Evolutionary conservation across 1,284 basidiomycete genomes (phyloP).

Genomic region (Ustilago curta): DNA sequence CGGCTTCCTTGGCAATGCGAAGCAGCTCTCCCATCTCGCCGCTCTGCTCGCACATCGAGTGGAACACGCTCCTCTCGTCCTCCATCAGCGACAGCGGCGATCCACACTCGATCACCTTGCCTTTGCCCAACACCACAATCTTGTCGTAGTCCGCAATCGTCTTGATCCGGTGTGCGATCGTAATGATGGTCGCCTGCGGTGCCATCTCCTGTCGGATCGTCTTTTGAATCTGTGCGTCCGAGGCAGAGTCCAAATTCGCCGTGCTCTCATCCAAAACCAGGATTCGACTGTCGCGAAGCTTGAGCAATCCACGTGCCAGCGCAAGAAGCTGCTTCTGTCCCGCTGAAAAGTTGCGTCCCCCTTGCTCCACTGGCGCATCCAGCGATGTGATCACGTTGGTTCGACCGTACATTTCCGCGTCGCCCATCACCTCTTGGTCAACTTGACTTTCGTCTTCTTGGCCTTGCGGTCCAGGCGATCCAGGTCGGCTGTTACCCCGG

Average conservation of each 20-base stretch:
- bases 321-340: constrained; percentile 74
- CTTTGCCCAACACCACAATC: constrained; percentile 73
- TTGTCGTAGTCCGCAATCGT: constrained; percentile 75
- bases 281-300: constrained; percentile 72
- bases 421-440: constrained; percentile 14
- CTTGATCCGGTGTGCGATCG: constrained; percentile 77
- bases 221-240: constrained; percentile 72
- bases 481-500: constrained; percentile 48
- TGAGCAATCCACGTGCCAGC: constrained; percentile 73
- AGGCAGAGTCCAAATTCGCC: constrained; percentile 70
- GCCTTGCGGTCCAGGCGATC: constrained; percentile 31
- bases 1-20: constrained; percentile 44
- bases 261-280: constrained; percentile 74
- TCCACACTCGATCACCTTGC: constrained; percentile 83
- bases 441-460: constrained; percentile 4
- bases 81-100: constrained; percentile 75
- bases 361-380: constrained; percentile 72
- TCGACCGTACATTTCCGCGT: constrained; percentile 62
- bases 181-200: constrained; percentile 71
- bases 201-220: constrained; percentile 71
- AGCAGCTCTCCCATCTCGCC: constrained; percentile 59
- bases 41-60: constrained; percentile 60
- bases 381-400: constrained; percentile 71
- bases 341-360: constrained; percentile 72
- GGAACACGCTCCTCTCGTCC: constrained; percentile 50